phyloP scores from a whole-genome alignment of 2,329 filamentous ascomycete genomes.

The Delphinella strobiligena region DNA sequence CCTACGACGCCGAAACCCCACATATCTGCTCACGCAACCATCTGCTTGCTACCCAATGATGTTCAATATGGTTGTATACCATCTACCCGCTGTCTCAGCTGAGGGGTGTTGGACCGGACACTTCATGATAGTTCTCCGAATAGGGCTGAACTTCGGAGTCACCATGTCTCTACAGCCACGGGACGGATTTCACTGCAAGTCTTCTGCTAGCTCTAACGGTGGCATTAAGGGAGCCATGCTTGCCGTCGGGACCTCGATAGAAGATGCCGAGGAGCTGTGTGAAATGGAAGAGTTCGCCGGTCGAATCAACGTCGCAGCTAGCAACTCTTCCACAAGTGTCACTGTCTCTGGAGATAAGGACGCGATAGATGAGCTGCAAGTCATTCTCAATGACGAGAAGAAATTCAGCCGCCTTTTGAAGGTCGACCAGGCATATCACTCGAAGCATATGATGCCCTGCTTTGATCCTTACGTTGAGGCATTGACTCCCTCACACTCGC shows the following conservation, averaged over 20 bases:
- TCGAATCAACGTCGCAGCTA: slow-evolving; percentile 22
- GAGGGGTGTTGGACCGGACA: too few relatives aligned
- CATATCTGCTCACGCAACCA: too few relatives aligned
- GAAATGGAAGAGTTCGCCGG: slow-evolving; percentile 10
- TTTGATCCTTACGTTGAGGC: slow-evolving; percentile 1
- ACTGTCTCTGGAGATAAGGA: slow-evolving; percentile 34
- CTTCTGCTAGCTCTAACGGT: slow-evolving; percentile 3
- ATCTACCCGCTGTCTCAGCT: too few relatives aligned
- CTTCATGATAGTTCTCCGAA: too few relatives aligned
- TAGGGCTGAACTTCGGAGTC: too few relatives aligned
- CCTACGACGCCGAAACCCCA: too few relatives aligned
- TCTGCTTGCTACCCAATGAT: too few relatives aligned
- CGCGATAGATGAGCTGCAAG: slow-evolving; percentile 22
- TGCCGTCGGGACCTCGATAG: slow-evolving; percentile 18
- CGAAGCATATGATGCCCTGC: slow-evolving; percentile 3
- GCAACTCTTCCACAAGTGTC: slow-evolving; percentile 30
- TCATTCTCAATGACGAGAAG: slow-evolving; percentile 21
- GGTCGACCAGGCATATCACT: slow-evolving; percentile 31
- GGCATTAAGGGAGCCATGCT: slow-evolving; percentile 20
- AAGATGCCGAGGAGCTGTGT: slow-evolving; percentile 15
- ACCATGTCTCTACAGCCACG: too few relatives aligned
- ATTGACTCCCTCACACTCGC: slow-evolving; percentile 1
- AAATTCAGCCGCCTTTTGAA: slow-evolving; percentile 28
- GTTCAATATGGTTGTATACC: too few relatives aligned
- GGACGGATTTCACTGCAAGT: too few relatives aligned